These are phyloP conservation scores for Pisolithus microcarpus DNA, from an alignment of 768 basidiomycete genomes.

Conservation along the genomic window DNA sequence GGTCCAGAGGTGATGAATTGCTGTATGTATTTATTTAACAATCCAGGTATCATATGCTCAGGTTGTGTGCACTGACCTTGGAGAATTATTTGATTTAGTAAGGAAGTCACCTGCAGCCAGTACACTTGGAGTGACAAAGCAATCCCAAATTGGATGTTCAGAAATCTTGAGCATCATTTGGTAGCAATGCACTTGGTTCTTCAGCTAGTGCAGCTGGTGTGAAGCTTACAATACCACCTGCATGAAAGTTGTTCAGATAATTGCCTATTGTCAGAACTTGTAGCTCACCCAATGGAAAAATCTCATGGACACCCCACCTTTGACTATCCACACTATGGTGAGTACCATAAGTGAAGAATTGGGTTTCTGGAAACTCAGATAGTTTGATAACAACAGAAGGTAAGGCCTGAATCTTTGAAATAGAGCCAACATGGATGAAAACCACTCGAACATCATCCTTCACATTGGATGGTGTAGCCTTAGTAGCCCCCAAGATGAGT, in stretches of 20 bases:
- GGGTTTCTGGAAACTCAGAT: slow-evolving; percentile 37
- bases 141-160: slow-evolving; percentile 61
- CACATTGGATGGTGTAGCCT: slow-evolving; percentile 32
- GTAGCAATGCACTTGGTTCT: slow-evolving; percentile 42
- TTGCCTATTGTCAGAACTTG: too few species aligned
- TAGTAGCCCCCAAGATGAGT: slow-evolving; percentile 37
- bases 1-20: slow-evolving; percentile 12
- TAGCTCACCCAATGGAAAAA: slow-evolving; percentile 59
- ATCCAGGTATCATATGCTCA: not conserved
- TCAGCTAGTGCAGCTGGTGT: slow-evolving; percentile 53
- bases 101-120: slow-evolving; percentile 38
- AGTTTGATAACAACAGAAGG: slow-evolving; percentile 44
- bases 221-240: slow-evolving; percentile 72
- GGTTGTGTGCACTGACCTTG: slow-evolving; percentile 6
- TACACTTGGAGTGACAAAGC: slow-evolving; percentile 59
- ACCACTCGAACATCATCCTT: slow-evolving; percentile 41
- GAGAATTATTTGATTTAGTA: not conserved
- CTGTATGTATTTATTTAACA: not conserved
- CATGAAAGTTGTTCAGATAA: not conserved
- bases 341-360: slow-evolving; percentile 65
- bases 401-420: slow-evolving; percentile 42
- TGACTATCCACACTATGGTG: slow-evolving; percentile 44
- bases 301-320: slow-evolving; percentile 57
- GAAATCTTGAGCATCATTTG: slow-evolving; percentile 44
- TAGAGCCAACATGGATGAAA: slow-evolving; percentile 60